These are phyloP conservation scores for Sarocladium oryzae DNA, from an alignment of 2,329 filamentous ascomycete genomes.

Conservation along the genomic window DNA sequence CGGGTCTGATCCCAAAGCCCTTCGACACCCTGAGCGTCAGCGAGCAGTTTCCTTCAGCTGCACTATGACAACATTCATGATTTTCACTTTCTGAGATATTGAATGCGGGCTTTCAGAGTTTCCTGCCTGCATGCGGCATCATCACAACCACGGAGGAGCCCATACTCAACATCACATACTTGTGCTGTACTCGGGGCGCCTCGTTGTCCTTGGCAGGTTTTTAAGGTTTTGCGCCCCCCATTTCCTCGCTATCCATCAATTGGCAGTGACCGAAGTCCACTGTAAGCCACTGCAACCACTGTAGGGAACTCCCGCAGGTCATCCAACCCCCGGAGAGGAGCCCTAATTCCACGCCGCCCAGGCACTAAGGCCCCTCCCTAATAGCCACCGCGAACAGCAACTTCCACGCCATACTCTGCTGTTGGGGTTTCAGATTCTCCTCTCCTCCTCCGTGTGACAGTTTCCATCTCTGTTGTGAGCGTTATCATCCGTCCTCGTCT, in stretches of 20 bases:
- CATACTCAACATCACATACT: no score
- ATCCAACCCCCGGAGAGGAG: background rate
- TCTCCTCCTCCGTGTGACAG: background rate
- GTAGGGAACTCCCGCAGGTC: background rate
- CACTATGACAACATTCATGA: no score
- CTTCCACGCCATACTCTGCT: background rate
- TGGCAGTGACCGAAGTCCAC: background rate
- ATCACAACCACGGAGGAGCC: no score
- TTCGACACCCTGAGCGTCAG: no score
- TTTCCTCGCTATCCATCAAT: no score
- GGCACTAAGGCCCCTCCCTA: background rate
- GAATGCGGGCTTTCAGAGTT: no score
- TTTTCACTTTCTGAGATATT: no score
- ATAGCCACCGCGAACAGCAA: background rate
- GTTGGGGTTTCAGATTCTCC: slow-evolving; percentile 5
- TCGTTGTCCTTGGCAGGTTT: background rate
- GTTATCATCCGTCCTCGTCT: background rate
- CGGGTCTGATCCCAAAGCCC: no score
- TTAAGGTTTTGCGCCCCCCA: no score
- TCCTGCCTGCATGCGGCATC: no score
- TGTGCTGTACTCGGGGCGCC: no score
- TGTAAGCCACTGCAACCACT: background rate
- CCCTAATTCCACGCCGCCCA: slow-evolving; percentile 2
- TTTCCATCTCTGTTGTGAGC: background rate
- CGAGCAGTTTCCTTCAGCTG: no score